Evolutionary conservation across 306 rosid genomes (phyloP).

Genomic region (Pterocarpus santalinus): DNA sequence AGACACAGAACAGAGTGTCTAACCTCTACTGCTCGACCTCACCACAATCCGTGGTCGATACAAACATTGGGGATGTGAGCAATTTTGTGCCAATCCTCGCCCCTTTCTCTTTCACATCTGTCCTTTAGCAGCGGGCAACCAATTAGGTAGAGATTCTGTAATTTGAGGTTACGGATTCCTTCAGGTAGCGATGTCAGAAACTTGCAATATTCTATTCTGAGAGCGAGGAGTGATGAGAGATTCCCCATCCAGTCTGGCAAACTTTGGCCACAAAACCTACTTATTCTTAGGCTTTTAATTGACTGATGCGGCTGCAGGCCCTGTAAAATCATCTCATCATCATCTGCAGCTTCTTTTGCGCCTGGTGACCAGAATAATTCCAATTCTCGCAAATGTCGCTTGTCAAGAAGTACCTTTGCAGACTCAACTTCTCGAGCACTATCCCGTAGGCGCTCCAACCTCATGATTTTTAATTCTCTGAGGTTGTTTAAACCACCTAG

Average conservation of each 20-base stretch:
- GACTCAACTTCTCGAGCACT: background rate
- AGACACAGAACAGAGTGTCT: too few species aligned
- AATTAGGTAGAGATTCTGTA: constrained; percentile 7
- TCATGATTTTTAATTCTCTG: constrained; percentile 13
- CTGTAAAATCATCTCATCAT: constrained; percentile 44
- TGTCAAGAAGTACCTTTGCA: constrained; percentile 17
- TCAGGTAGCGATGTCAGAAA: constrained; percentile 34
- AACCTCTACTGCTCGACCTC: too few species aligned
- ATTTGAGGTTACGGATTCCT: background rate
- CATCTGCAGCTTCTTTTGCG: too few species aligned
- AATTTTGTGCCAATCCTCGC: constrained; percentile 35
- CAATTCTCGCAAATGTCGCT: constrained; percentile 37
- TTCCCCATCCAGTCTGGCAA: constrained; percentile 46
- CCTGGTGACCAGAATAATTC: constrained; percentile 23
- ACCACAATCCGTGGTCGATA: too few species aligned
- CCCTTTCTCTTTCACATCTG: constrained; percentile 2
- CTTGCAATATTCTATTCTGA: background rate
- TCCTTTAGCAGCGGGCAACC: background rate
- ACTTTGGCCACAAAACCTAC: constrained; percentile 32
- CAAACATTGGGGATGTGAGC: constrained; percentile 18
- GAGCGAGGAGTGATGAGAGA: constrained; percentile 24
- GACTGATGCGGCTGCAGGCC: constrained; percentile 44
- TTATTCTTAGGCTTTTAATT: constrained; percentile 4
- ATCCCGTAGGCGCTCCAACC: background rate
- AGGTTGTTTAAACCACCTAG: constrained; percentile 43